Evolutionary conservation across 371 early-diverging fungal genomes (phyloP).

Genomic region (Conidiobolus incongruus): DNA sequence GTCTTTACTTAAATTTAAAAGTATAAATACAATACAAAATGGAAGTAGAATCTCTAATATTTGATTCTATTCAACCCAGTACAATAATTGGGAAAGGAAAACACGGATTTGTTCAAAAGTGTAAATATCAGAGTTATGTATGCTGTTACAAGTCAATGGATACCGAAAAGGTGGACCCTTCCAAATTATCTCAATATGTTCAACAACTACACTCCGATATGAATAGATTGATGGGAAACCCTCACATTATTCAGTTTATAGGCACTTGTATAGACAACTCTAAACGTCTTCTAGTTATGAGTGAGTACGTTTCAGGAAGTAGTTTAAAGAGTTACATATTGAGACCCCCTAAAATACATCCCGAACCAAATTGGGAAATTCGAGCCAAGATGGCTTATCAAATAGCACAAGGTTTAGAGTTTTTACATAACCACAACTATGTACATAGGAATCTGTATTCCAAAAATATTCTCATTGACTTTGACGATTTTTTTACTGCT

Average conservation of each 20-base stretch:
- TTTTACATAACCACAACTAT: neutral
- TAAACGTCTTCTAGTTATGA: neutral
- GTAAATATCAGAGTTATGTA: slow-evolving; percentile 1
- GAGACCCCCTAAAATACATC: neutral
- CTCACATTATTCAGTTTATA: neutral
- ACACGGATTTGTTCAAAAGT: neutral
- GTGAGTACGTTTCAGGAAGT: neutral
- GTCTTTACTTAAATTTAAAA: no score
- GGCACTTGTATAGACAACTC: neutral
- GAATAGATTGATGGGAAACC: neutral
- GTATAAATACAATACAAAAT: no score
- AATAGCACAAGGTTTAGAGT: slow-evolving; percentile 1
- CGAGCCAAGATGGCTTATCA: neutral
- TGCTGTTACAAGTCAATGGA: neutral
- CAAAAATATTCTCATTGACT: neutral
- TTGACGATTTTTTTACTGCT: neutral
- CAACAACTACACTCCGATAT: neutral
- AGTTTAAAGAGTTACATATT: neutral
- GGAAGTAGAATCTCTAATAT: neutral
- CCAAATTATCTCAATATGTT: neutral
- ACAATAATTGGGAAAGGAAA: neutral
- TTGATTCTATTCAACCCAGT: neutral
- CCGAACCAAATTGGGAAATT: neutral
- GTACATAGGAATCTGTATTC: slow-evolving; percentile 1
- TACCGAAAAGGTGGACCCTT: neutral